phyloP scores from a whole-genome alignment of 352 stramenopile genomes.

The Plasmopara muralis region DNA sequence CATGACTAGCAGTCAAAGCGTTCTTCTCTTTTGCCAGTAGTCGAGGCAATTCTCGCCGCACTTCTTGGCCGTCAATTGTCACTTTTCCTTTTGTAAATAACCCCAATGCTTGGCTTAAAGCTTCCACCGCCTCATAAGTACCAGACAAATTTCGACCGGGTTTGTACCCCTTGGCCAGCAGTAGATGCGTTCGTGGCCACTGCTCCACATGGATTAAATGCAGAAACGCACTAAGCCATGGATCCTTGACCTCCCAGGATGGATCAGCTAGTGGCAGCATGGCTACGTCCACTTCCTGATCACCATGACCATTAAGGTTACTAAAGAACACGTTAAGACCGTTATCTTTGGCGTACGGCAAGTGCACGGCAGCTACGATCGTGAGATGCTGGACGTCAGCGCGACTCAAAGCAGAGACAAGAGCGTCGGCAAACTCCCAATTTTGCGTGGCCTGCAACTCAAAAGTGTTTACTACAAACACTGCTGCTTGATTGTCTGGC shows the following conservation, averaged over 20 bases:
- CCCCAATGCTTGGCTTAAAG: conserved; percentile 31
- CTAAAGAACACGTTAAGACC: conserved; percentile 40
- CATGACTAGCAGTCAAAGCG: conserved; percentile 9
- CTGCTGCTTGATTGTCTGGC: conserved; percentile 17
- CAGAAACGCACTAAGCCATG: conserved; percentile 42
- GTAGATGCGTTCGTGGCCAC: conserved; percentile 35
- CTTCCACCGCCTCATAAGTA: conserved; percentile 44
- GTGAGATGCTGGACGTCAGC: conserved; percentile 33
- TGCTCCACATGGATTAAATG: conserved; percentile 51
- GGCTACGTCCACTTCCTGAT: conserved; percentile 2
- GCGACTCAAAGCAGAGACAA: conserved; percentile 32
- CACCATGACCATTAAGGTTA: conserved; percentile 14
- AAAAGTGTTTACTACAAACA: conserved; percentile 32
- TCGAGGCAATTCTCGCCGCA: conserved; percentile 25
- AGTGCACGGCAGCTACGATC: conserved; percentile 44
- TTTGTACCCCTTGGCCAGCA: conserved; percentile 61
- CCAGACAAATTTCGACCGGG: conserved; percentile 41
- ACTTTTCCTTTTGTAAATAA: conserved; percentile 26
- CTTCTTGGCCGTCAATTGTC: conserved; percentile 29
- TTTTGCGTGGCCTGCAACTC: conserved; percentile 15
- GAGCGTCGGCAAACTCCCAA: conserved; percentile 42
- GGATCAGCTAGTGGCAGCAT: conserved; percentile 21
- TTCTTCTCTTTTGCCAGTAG: conserved; percentile 30
- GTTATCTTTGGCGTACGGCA: conserved; percentile 48
- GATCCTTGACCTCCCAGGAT: conserved; percentile 48